Evolutionary conservation across 148 eudicot genomes (phyloP), one percentile per base, ranked within the genome.

Genomic region (Rhododendron simsii): DNA sequence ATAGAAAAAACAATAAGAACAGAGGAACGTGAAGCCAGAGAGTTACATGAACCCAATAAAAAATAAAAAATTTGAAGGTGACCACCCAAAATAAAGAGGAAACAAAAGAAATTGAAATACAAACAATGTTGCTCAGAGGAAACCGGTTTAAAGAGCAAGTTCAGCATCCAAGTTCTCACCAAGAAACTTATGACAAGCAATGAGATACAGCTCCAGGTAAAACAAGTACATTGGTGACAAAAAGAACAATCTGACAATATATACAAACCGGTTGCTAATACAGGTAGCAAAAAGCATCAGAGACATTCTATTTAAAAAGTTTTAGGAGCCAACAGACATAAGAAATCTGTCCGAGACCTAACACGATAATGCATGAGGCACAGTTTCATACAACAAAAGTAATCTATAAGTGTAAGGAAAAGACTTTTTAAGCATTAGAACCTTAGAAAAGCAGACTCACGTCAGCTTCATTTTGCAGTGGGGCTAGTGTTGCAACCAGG

Each of bases 391-490:
- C 45, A 41, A 41, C 8, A 41, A 41, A 41, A 41, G 45, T 41
- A 41, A 41, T 41, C 45, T 41, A 41, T 41, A 41, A 5, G 45
- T 41, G 45, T 0, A 41, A 41, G 45, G 45, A 41, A 41, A 41
- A 41, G 45, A 6, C 45, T 5, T 41, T 41, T 41, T 41, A 6
- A 33, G 76, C 11, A 77, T 81, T 82, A 39, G 48, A 39, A 41
- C 50, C 39, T 23, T 30, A 13, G 15, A 53, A 18, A n/a, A 23
- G 47, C 57, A 79, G 13, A 90, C 96, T 92, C 78, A 92, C 98
- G 88, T 93, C 94, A 26, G 92, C 81, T 84, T 91, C 93, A 88
- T 87, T 93, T 85, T 93, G 95, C 80, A 95, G 87, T 30, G 96
- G 95, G 81, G 90, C 80, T 84, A 96, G 95, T 55, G 90, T 93